These are phyloP conservation scores for Xeromyces bisporus DNA, from an alignment of 495 filamentous ascomycete species.

Conservation along the genomic window DNA sequence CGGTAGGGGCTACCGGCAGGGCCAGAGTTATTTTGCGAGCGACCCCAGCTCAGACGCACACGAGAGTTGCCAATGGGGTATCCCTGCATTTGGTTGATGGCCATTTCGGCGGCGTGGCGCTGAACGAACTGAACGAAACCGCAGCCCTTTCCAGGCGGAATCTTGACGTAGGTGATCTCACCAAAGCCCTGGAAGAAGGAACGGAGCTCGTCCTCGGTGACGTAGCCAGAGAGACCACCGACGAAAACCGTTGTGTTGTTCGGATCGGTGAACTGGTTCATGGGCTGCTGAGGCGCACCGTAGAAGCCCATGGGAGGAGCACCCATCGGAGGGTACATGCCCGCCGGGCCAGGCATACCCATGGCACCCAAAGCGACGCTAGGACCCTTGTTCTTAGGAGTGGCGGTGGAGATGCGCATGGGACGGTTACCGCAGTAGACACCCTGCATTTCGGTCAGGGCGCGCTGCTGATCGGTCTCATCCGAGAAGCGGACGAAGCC, in stretches of 20 bases:
- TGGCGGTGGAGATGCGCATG: conserved; percentile 97
- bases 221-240: conserved; percentile 91
- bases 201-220: conserved; percentile 96
- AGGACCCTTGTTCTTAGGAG: conserved; percentile 82
- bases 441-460: conserved; percentile 93
- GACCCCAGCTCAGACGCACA: conserved; percentile 92
- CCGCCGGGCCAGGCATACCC: conserved; percentile 32
- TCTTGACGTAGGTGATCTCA: conserved; percentile 99
- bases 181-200: conserved; percentile 99
- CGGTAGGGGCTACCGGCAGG: conserved; percentile 94
- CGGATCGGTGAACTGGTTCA: conserved; percentile 99
- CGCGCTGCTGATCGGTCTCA: conserved; percentile 86
- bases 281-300: conserved; percentile 77
- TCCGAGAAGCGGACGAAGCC: conserved; percentile 96
- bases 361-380: conserved; percentile 42
- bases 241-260: conserved; percentile 99
- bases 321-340: conserved; percentile 50
- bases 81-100: conserved; percentile 99
- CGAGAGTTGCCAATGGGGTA: conserved; percentile 99
- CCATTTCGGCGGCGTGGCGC: conserved; percentile 98
- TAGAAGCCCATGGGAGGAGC: conserved; percentile 69
- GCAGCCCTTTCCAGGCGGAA: conserved; percentile 96
- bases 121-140: conserved; percentile 99
- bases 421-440: conserved; percentile 98
- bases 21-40: conserved; percentile 97